Base-by-base conservation (phyloP, 495 filamentous ascomycete genomes). In the Aspergillus carlsbadensis region DNA sequence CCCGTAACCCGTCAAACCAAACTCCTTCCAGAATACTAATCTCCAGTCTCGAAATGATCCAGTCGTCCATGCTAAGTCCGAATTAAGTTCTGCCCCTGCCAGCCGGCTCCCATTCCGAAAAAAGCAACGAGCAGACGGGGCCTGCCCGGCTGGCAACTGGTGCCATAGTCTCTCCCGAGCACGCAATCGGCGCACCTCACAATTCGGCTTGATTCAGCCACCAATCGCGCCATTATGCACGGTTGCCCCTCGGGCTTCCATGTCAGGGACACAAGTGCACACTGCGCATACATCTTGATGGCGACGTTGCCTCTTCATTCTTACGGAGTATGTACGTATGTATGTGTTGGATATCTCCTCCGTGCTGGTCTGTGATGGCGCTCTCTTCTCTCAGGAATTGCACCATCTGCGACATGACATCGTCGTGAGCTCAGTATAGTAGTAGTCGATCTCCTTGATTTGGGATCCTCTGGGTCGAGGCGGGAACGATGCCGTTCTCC, bases 131-230 rank as follows among this genome's bases (percentile, higher is more conserved):
- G 22, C 44, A 34, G 51, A 50, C 3, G 26, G 26, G 8, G 26
- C 4, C 4, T 29, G 4, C 26, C 26, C 26, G 3, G 3, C 26
- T 8, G 26, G 3, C 26, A 36, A 36, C 53, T 67, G 64, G 56
- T 68, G 65, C 62, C 66, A 74, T 72, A 54, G 37, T 55, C 44
- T 49, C 59, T 60, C 42, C 51, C 45, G 55, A 74, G 64, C 71
- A 71, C 69, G 69, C 52, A 34, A 47, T 40, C 48, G 26, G 51
- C 43, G 17, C 40, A 18, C 15, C 26, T 20, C 6, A 26, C 29
- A 8, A 6, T 8, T 17, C 41, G 11, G 5, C 26, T 10, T 8
- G 14, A 18, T n/a, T 43, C 22, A 11, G 42, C 42, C 42, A 45
- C 42, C 42, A 45, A 45, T 45, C 21, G 42, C 42, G 42, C 42